A percentile compares a stretch with the other conserved stretches of the same genome.
Conservation (phyloP, 2,329 filamentous ascomycete genomes). For the Didymella keratinophila region DNA sequence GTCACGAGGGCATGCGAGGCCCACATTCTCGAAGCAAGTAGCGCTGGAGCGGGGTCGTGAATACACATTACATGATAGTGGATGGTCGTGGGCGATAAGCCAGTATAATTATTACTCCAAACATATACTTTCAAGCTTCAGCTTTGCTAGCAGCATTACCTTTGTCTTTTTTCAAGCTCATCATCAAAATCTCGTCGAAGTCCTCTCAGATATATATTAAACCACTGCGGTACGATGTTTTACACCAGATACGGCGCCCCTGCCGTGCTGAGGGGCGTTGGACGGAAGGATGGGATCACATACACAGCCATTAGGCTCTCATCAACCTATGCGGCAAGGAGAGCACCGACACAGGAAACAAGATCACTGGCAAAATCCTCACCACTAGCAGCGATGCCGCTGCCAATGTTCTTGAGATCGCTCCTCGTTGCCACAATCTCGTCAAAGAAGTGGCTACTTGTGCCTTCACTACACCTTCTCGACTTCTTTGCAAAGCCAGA, state of each 20-base stretch:
- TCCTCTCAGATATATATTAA: background rate
- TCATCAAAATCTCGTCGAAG: background rate
- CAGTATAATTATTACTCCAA: conserved; percentile 13
- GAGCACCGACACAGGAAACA: conserved; percentile 16
- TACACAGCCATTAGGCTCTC: conserved; percentile 16
- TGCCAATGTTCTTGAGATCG: conserved; percentile 40
- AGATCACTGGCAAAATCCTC: conserved; percentile 5
- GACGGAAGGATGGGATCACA: conserved; percentile 14
- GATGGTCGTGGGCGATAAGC: conserved; percentile 30
- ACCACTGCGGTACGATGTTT: conserved; percentile 6
- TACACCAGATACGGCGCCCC: conserved; percentile 18
- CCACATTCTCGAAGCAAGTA: conserved; percentile 26
- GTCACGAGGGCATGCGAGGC: conserved; percentile 31
- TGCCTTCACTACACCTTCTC: conserved; percentile 50
- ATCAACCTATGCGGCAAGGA: conserved; percentile 16
- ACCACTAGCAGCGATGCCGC: conserved; percentile 39
- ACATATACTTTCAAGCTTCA: background rate
- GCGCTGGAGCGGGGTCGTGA: conserved; percentile 30
- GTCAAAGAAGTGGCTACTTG: conserved; percentile 54
- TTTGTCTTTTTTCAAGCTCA: background rate
- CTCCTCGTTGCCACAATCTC: conserved; percentile 56
- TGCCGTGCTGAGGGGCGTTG: conserved; percentile 18
- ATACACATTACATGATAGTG: conserved; percentile 21
- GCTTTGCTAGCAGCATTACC: background rate
- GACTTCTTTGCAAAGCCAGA: conserved; percentile 52